A percentile compares a stretch with the other conserved stretches of the same genome.
Evolutionary conservation across 129 eudicot genomes (phyloP).

Genomic region (Flaveria trinervia): DNA sequence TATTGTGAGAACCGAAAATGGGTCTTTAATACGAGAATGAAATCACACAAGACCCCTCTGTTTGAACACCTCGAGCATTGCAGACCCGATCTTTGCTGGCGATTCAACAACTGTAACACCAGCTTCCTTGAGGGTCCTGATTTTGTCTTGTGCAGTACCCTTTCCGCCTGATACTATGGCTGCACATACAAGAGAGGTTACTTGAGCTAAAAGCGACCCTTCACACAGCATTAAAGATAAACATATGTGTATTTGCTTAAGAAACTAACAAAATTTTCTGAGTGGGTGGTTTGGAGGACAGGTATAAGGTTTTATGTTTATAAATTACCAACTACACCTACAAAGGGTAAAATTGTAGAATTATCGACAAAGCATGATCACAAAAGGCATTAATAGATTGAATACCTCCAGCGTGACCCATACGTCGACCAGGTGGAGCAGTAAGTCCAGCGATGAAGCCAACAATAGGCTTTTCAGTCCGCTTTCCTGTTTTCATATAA

Average conservation of each 20-base stretch:
- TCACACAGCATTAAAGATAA: neutral
- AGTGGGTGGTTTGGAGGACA: neutral
- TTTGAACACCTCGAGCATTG: conserved; percentile 92
- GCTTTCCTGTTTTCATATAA: conserved; percentile 74
- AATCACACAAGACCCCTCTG: conserved; percentile 83
- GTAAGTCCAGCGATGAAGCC: conserved; percentile 99
- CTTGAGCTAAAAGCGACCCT: neutral
- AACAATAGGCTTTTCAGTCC: conserved; percentile 93
- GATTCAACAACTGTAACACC: conserved; percentile 96
- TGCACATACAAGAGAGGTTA: conserved; percentile 40
- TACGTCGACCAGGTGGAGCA: conserved; percentile 99
- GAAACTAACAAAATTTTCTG: neutral
- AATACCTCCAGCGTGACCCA: conserved; percentile 99
- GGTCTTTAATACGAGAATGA: conserved; percentile 4
- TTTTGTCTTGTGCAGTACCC: conserved; percentile 99
- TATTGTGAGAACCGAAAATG: conserved; percentile 39
- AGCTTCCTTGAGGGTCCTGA: conserved; percentile 83
- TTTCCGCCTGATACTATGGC: conserved; percentile 99
- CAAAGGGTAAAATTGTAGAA: too few relatives aligned
- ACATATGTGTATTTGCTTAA: neutral
- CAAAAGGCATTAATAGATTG: neutral
- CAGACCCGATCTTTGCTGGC: conserved; percentile 92
- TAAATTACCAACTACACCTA: neutral
- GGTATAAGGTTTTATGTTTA: neutral
- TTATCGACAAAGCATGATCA: too few relatives aligned